phyloP scores from a whole-genome alignment of 2,329 filamentous ascomycete species.

The Alternaria brassicicola region DNA sequence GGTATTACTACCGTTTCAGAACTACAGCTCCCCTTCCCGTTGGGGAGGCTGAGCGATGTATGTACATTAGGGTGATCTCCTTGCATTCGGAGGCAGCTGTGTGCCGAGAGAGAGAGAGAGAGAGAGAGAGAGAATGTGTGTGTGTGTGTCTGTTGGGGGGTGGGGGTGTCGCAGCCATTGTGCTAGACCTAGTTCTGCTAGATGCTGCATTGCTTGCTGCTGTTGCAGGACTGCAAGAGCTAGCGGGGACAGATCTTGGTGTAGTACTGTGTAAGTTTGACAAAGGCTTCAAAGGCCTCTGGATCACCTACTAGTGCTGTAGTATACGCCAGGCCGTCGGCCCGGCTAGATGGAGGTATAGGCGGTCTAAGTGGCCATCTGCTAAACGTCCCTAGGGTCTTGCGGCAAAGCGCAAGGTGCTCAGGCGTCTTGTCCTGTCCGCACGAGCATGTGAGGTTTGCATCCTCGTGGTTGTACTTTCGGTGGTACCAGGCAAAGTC shows the following conservation, averaged over 20 bases:
- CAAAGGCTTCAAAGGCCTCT: slow-evolving; percentile 2
- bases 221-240: background rate
- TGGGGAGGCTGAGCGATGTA: background rate
- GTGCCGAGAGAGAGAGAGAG: slow-evolving; percentile 1
- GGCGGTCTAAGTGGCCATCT: background rate
- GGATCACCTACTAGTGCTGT: background rate
- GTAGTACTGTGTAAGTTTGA: slow-evolving; percentile 9
- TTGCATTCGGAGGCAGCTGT: slow-evolving; percentile 4
- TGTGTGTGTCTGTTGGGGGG: background rate
- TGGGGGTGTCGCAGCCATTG: background rate
- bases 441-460: slow-evolving; percentile 2
- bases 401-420: slow-evolving; percentile 2
- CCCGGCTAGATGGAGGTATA: background rate
- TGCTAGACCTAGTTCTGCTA: slow-evolving; percentile 1
- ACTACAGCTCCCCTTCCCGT: slow-evolving; percentile 1
- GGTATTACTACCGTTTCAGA: slow-evolving; percentile 4
- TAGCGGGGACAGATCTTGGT: background rate
- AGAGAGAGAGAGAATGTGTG: background rate
- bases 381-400: background rate
- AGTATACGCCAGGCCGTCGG: background rate
- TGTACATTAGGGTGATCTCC: slow-evolving; percentile 2
- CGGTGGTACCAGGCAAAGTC: slow-evolving; percentile 14
- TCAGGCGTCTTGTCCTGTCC: background rate
- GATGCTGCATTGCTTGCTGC: background rate
- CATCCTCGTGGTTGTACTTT: slow-evolving; percentile 14